Evolutionary conservation across 768 basidiomycete genomes (phyloP).

Genomic region (Pulveroboletus frians): DNA sequence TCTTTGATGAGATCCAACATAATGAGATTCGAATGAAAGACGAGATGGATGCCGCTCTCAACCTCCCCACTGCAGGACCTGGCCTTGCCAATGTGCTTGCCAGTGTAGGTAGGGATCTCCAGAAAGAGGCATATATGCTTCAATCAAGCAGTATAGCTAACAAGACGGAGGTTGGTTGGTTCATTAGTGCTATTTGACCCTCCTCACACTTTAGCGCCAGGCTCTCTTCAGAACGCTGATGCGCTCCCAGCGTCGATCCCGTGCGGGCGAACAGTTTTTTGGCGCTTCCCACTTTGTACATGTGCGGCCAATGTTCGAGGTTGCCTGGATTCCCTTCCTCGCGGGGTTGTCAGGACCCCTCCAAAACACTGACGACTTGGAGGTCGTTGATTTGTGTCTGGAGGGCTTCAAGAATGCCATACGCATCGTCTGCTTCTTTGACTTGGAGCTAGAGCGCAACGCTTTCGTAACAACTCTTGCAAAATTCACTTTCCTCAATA

Average conservation of each 20-base stretch:
- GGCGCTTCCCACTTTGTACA: constrained; percentile 95
- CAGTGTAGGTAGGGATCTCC: constrained; percentile 88
- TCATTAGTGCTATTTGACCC: neutral
- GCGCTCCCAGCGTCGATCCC: constrained; percentile 83
- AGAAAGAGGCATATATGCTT: constrained; percentile 92
- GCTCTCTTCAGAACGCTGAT: constrained; percentile 91
- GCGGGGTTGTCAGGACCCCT: constrained; percentile 92
- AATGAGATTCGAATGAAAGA: constrained; percentile 99
- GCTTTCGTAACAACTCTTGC: constrained; percentile 95
- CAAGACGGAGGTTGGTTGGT: constrained; percentile 77
- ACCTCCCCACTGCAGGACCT: constrained; percentile 45
- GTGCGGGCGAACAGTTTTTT: constrained; percentile 83
- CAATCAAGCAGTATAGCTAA: constrained; percentile 95
- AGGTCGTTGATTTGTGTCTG: constrained; percentile 84
- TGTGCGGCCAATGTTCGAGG: constrained; percentile 98
- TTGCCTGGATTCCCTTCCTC: constrained; percentile 97
- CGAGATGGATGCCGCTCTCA: constrained; percentile 64
- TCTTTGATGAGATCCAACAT: constrained; percentile 85
- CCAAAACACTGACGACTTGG: constrained; percentile 92
- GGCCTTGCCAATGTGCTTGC: constrained; percentile 81
- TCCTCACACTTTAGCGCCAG: constrained; percentile 34
- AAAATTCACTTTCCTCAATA: constrained; percentile 97
- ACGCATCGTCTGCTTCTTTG: constrained; percentile 93
- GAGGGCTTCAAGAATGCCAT: constrained; percentile 98
- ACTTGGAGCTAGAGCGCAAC: constrained; percentile 95